A percentile compares a stretch with the other conserved stretches of the same genome.
These are phyloP conservation scores for Xylaria sp. DNA, from an alignment of 2,329 filamentous ascomycete species.

Conservation along the genomic window DNA sequence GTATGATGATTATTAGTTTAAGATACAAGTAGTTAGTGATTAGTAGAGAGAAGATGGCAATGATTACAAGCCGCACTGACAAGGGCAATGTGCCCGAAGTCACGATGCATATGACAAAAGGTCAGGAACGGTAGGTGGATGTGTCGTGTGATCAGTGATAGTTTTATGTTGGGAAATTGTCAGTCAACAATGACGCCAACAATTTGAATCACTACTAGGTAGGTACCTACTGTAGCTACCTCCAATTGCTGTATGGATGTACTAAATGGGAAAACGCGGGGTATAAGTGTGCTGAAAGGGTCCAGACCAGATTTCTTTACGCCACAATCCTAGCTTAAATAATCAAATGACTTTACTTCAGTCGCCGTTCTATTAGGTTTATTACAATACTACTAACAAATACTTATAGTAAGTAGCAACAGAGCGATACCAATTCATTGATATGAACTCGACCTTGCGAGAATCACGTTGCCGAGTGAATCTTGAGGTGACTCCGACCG, in stretches of 20 bases:
- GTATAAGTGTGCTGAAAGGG: constrained; percentile 13
- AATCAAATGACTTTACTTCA: not conserved
- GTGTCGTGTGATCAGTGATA: constrained; percentile 30
- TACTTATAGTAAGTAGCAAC: constrained; percentile 9
- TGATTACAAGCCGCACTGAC: not conserved
- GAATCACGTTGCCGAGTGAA: not conserved
- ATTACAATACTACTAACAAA: too few species aligned
- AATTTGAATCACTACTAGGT: not conserved
- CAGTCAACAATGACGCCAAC: constrained; percentile 6
- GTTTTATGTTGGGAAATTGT: constrained; percentile 1
- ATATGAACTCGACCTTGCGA: not conserved
- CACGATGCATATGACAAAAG: constrained; percentile 14
- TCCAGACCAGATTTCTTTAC: not conserved
- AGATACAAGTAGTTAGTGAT: not conserved
- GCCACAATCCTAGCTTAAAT: not conserved
- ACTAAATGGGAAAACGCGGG: constrained; percentile 32
- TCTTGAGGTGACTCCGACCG: not conserved
- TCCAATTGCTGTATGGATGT: too few species aligned
- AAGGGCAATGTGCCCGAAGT: not conserved
- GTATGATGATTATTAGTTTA: not conserved
- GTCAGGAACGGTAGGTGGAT: not conserved
- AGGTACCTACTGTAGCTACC: too few species aligned
- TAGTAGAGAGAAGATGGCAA: not conserved
- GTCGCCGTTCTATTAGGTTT: constrained; percentile 5
- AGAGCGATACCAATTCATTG: not conserved